Evolutionary conservation across 2,329 filamentous ascomycete genomes (phyloP).

Genomic region (Phyllosticta ampelicida): DNA sequence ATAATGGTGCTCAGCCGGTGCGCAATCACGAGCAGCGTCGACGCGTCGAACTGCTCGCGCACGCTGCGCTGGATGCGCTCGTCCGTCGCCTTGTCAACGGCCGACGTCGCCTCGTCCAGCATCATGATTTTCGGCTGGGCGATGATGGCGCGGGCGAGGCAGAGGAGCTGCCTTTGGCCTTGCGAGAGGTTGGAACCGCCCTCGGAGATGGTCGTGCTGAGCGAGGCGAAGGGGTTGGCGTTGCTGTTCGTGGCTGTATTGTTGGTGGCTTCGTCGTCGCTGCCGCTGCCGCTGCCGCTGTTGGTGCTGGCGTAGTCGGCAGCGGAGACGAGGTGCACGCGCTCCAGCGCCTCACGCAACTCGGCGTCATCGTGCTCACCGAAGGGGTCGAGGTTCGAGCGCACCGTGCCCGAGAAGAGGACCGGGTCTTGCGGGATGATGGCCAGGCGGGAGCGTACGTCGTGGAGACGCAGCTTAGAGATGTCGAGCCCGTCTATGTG

Average conservation of each 20-base stretch:
- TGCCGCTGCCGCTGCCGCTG: neutral
- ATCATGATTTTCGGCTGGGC: conserved; percentile 63
- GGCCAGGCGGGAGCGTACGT: conserved; percentile 60
- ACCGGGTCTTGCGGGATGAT: conserved; percentile 80
- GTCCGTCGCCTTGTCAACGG: conserved; percentile 25
- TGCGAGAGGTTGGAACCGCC: conserved; percentile 14
- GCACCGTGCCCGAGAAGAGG: conserved; percentile 67
- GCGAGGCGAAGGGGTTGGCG: conserved; percentile 14
- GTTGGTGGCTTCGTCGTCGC: neutral
- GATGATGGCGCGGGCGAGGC: conserved; percentile 16
- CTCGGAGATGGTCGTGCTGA: conserved; percentile 13
- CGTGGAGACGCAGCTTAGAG: conserved; percentile 57
- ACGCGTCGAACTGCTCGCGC: conserved; percentile 13
- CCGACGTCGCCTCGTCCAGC: conserved; percentile 68
- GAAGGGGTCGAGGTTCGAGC: conserved; percentile 69
- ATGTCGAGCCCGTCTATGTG: conserved; percentile 66
- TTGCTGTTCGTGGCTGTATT: conserved; percentile 4
- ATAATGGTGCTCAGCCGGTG: conserved; percentile 19
- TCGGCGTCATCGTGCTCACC: conserved; percentile 57
- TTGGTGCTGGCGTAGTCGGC: neutral
- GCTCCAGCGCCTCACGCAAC: conserved; percentile 56
- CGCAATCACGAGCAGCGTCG: conserved; percentile 19
- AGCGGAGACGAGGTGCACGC: conserved; percentile 52
- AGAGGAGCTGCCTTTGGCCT: conserved; percentile 17
- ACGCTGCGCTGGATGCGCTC: conserved; percentile 15